Conservation (phyloP, 2,329 filamentous ascomycete genomes). For the Lasiodiplodia theobromae region DNA sequence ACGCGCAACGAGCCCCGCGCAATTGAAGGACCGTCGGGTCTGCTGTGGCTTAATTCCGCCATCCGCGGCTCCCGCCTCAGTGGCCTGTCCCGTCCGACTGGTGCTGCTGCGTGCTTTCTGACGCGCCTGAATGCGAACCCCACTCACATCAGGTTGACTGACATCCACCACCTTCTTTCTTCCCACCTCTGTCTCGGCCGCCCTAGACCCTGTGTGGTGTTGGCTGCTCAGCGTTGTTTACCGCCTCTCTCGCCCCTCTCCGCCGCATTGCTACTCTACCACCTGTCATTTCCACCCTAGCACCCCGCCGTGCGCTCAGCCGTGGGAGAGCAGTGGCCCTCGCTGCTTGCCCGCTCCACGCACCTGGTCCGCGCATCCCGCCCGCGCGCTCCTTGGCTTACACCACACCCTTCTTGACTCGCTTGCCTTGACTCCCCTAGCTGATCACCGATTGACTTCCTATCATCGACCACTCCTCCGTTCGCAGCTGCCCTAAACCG, state of each 20-base stretch:
- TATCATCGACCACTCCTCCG: conserved; percentile 10
- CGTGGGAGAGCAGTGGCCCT: conserved; percentile 13
- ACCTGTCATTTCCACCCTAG: conserved; percentile 17
- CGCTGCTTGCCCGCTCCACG: conserved; percentile 25
- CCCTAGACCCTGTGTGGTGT: conserved; percentile 4
- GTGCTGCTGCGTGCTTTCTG: conserved; percentile 18
- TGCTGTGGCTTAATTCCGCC: conserved; percentile 14
- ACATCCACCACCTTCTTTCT: conserved; percentile 14
- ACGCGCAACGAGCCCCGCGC: not conserved
- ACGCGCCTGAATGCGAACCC: conserved; percentile 17
- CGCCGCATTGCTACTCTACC: conserved; percentile 11
- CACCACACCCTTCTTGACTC: conserved; percentile 24
- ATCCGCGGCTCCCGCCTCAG: conserved; percentile 25
- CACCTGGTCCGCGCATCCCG: conserved; percentile 25
- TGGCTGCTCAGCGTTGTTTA: not conserved
- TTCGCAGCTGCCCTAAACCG: not conserved
- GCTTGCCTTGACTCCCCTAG: conserved; percentile 21
- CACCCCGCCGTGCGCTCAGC: conserved; percentile 10
- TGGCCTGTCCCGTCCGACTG: conserved; percentile 11
- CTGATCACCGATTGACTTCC: conserved; percentile 24
- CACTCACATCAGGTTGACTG: conserved; percentile 6
- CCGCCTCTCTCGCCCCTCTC: not conserved
- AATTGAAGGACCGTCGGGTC: conserved; percentile 6
- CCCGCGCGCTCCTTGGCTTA: conserved; percentile 20
- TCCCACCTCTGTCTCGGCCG: conserved; percentile 5